Evolutionary conservation across 179 eudicot species (phyloP), one percentile per base, ranked within the genome.

Genomic region (Beta macrorhiza): DNA sequence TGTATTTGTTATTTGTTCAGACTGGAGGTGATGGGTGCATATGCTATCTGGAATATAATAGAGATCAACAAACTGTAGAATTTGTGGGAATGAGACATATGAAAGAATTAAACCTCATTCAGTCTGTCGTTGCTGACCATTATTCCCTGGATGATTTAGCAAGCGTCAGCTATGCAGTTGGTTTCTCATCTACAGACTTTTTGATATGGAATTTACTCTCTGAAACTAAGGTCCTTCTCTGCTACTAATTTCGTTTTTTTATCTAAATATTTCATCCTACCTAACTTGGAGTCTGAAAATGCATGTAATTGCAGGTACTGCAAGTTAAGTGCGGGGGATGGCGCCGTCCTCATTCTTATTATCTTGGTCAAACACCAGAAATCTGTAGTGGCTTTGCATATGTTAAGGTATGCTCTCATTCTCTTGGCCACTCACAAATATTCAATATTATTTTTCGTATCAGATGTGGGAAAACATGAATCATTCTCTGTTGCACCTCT

Each of bases 21-120:
- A 92, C 97, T 67, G 99, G 99, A 86, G 97, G 89, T 84, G 99
- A 97, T 94, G 98, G 98, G 78, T 97, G 99, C 90, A 93, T 94
- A 80, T 97, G 99, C 91, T 89, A 91, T 86, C 86, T 97, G 82
- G 93, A 92, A 81, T 90, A 94, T 86, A 88, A 88, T 73, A 84
- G 81, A 82, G 88, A 85, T 75, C 85, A 71, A 51, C 85, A 79
- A 68, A 89, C 58, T 68, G 80, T 94, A 88, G 98, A 93, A 69
- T 97, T 97, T 84, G 89, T 89, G 81, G 99, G 99, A 80, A 92
- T 97, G 98, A 97, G 90, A 84, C 97, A 90, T 86, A 88, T 87
- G 37, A 97, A 92, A 83, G 99, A 97, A 84, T 80, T 97, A 82
- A 94, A 93, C 84, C 83, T 91, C 47, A 82, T 97, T 44, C 90